Base-by-base conservation (phyloP, 306 rosid genomes). In the Trifolium subterraneum region DNA sequence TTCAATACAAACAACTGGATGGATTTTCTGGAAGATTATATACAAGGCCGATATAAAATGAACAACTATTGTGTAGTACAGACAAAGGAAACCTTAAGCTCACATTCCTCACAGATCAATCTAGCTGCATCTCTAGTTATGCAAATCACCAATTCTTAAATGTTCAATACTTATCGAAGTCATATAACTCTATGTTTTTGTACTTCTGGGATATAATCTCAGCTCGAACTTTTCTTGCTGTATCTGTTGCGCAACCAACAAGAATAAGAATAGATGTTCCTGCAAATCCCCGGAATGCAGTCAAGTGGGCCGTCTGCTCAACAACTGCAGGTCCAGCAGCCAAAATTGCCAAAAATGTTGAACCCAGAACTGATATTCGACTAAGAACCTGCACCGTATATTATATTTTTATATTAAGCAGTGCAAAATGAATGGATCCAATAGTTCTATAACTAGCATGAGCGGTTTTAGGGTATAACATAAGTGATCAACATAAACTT, bases 261-360 rank as follows among this genome's bases (percentile, higher is more conserved):
- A 94, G 95, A 82, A 94, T 94, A 79, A 91, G 98, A 87, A 94
- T 87, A 51, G 97, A 94, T 9, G 98, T 94, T 78, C 98, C 98
- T 0, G 97, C 97, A 60, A 93, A 93, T 81, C 98, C 98, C 35
- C 97, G 85, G 68, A 91, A 91, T 58, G 97, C 98, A 63, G 96
- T 91, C 76, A 93, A 79, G 87, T 93, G 98, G 2, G 98, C 79
- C 10, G 86, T 80, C 84, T 93, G 98, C 68, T 93, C 97, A 18
- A 93, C 85, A 33, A 87, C 87, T 5, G 97, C 90, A 52, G 96
- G 98, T 33, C 98, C 96, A 71, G 94, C 98, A 71, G 96, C 95
- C 84, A 90, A 86, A 78, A 91, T 81, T 15, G 97, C 98, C 84
- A 91, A 79, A 83, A 94, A 90, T 62, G 88, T 88, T 8, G 98